Evolutionary conservation across 352 stramenopile species (phyloP), one percentile per base, ranked within the genome.

Genomic region (Thalassiosira exigua): DNA sequence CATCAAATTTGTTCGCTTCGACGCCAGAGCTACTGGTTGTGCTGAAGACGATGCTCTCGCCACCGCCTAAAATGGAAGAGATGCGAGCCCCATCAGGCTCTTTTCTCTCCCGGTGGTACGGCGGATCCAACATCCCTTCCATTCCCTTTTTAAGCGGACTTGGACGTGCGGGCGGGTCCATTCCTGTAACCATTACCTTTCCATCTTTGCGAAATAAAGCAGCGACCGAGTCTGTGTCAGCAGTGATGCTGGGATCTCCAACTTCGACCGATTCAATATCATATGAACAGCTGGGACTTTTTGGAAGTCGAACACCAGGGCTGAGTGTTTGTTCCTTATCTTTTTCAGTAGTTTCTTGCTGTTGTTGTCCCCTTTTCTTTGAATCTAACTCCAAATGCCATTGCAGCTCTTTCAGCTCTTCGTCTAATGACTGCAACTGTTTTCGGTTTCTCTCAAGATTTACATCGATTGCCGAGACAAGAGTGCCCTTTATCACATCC

Each of bases 381-480:
- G 36, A 21, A 24, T 70, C 69, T 32, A 75, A 50, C 22, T 27
- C 65, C 61, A 74, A 70, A 59, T 77, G 75, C 60, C 61, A 77
- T 50, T 68, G 60, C 33, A 83, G 74, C 9, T 57, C 46, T 53
- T 69, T 27, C 52, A 83, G 39, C 56, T 83, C 75, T 11, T 62
- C 19, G 30, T 78, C 58, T 19, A 83, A 33, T 9, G 29, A 39
- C 11, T 27, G 30, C 53, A 74, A 69, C 56, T 46, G 41, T 21
- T 52, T 62, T 22, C 46, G 52, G 58, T 75, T 74, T 27, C 59
- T 77, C 29, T 65, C 44, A 22, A 83, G 46, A 32, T 83, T 83
- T 41, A 50, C 57, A 69, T 83, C 75, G 58, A 83, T 78, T 9
- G 75, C 75, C 22, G 50, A 60, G 30, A 83, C 56, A 11, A 83